Percentiles rank a stretch among this genome's conserved stretches.
These are phyloP conservation scores for Tylopilus plumbeoviolaceoides DNA, from an alignment of 768 basidiomycete species.

Conservation along the genomic window DNA sequence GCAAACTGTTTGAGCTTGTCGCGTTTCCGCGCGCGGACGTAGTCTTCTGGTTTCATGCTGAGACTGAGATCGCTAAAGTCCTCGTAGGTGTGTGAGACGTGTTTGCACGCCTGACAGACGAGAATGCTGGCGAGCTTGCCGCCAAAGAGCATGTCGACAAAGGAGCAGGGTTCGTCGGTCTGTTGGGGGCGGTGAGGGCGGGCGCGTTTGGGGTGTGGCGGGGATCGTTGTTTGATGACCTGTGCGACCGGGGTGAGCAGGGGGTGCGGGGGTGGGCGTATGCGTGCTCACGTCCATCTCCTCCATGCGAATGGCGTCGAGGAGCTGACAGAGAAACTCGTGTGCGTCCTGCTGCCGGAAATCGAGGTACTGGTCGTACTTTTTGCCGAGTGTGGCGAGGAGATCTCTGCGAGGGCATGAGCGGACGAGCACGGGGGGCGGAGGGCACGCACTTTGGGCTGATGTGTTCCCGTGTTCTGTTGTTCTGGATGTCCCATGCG, in stretches of 20 bases:
- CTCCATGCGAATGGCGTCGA: conserved; percentile 94
- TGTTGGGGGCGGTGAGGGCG: not conserved
- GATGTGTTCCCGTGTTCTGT: conserved; percentile 46
- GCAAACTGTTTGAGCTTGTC: conserved; percentile 75
- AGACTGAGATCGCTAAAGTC: conserved; percentile 93
- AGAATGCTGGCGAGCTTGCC: conserved; percentile 88
- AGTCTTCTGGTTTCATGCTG: conserved; percentile 81
- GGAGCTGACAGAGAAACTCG: conserved; percentile 83
- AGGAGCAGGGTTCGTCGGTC: conserved; percentile 54
- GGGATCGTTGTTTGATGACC: conserved; percentile 70
- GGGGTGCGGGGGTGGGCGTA: not conserved
- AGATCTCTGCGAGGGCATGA: conserved; percentile 43
- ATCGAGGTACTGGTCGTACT: conserved; percentile 93
- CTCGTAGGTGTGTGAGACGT: conserved; percentile 74
- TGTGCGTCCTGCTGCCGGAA: conserved; percentile 96
- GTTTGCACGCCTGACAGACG: conserved; percentile 92
- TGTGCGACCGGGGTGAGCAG: conserved; percentile 26
- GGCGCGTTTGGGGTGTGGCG: conserved; percentile 38
- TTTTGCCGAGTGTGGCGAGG: conserved; percentile 64
- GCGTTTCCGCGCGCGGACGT: conserved; percentile 66
- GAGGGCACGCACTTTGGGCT: conserved; percentile 59
- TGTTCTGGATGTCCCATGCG: conserved; percentile 62
- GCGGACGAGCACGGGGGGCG: not conserved
- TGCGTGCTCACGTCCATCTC: conserved; percentile 69
- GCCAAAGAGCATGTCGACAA: conserved; percentile 88